Evolutionary conservation across 495 filamentous ascomycete species (phyloP).

Genomic region (Penicillium argentinense): DNA sequence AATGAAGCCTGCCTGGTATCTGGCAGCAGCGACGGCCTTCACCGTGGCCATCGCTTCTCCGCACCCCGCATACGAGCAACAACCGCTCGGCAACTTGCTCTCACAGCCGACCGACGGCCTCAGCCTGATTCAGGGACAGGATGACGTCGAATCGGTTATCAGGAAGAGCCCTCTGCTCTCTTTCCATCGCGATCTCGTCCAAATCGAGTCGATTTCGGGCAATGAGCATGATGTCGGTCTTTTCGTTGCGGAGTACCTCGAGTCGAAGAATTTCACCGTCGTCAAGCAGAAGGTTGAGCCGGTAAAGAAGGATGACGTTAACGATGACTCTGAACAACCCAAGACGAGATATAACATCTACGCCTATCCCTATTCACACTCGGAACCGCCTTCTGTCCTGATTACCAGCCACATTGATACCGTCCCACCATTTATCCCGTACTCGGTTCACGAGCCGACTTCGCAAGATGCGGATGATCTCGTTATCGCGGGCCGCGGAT

Average conservation of each 20-base stretch:
- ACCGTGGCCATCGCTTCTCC: constrained; percentile 30
- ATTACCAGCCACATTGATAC: constrained; percentile 76
- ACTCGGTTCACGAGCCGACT: constrained; percentile 25
- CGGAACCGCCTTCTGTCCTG: constrained; percentile 59
- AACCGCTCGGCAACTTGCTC: constrained; percentile 12
- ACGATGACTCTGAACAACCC: neutral
- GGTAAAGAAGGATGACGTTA: constrained; percentile 14
- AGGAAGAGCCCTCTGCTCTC: constrained; percentile 58
- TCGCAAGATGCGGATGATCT: constrained; percentile 32
- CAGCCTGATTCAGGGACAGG: neutral
- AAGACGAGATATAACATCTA: constrained; percentile 72
- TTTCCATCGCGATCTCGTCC: constrained; percentile 74
- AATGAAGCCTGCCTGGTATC: constrained; percentile 25
- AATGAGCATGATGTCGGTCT: constrained; percentile 67
- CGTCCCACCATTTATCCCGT: constrained; percentile 66
- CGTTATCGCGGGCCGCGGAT: constrained; percentile 71
- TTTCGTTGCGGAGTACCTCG: constrained; percentile 69
- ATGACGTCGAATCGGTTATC: constrained; percentile 29
- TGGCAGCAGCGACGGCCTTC: constrained; percentile 25
- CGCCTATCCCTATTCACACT: constrained; percentile 63
- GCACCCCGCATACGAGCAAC: constrained; percentile 32
- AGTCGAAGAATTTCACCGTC: constrained; percentile 63
- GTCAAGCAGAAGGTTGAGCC: constrained; percentile 55
- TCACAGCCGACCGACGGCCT: neutral
- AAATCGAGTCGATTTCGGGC: constrained; percentile 72